Conservation (phyloP, 768 basidiomycete species). For the Sporobolomyces roseus region DNA sequence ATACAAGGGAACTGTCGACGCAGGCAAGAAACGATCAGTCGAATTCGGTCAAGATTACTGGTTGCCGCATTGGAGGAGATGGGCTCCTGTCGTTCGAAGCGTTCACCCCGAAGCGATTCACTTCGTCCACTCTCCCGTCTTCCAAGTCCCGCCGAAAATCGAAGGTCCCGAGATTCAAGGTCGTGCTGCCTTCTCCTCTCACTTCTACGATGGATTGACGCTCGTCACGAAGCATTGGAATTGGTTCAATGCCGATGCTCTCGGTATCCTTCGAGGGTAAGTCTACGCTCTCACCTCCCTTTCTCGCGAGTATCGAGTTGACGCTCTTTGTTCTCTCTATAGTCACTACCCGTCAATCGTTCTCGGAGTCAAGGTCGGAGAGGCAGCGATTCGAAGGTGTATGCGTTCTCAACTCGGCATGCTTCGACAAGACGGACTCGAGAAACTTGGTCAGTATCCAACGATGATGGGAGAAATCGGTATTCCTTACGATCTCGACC, state of each 20-base stretch:
- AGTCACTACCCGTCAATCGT: conserved; percentile 63
- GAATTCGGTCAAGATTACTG: conserved; percentile 77
- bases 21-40: conserved; percentile 49
- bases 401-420: conserved; percentile 77
- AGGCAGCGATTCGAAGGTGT: conserved; percentile 70
- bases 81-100: conserved; percentile 58
- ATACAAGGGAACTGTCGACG: conserved; percentile 49
- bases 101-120: conserved; percentile 76
- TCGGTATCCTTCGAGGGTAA: conserved; percentile 76
- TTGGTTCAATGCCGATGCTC: conserved; percentile 90
- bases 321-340: neutral
- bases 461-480: conserved; percentile 95
- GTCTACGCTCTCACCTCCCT: conserved; percentile 41
- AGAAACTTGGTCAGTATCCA: conserved; percentile 63
- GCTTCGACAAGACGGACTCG: conserved; percentile 67
- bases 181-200: conserved; percentile 71
- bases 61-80: conserved; percentile 65
- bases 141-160: conserved; percentile 64
- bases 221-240: conserved; percentile 86
- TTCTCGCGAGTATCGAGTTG: neutral
- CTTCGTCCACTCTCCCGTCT: conserved; percentile 91
- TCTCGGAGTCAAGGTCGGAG: conserved; percentile 76
- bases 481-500: conserved; percentile 90
- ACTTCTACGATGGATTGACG: conserved; percentile 94
- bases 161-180: conserved; percentile 53